Percentiles rank a stretch among this genome's conserved stretches.
Conservation (phyloP, 257 asterid species). For the Solanum ahanhuiri region DNA sequence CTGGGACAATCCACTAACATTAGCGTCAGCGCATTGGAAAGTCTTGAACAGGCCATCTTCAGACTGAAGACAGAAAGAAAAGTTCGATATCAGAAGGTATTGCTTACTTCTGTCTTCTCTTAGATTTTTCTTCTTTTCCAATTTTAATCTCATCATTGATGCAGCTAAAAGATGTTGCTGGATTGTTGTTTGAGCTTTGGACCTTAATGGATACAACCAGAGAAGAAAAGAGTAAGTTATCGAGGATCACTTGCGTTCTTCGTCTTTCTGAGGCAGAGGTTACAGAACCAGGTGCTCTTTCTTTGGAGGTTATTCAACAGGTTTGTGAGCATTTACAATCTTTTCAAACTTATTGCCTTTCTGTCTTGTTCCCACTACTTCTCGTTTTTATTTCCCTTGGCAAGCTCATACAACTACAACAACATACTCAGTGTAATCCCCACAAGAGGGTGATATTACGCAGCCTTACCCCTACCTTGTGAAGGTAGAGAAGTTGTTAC, state of each 20-base stretch:
- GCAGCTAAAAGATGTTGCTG: constrained; percentile 8
- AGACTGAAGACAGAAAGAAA: constrained; percentile 2
- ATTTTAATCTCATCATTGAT: neutral
- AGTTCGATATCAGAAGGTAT: constrained; percentile 1
- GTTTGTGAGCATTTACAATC: neutral
- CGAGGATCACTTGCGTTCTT: constrained; percentile 1
- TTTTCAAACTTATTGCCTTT: neutral
- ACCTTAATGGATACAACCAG: constrained; percentile 10
- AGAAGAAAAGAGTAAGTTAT: constrained; percentile 6
- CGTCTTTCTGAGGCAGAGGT: constrained; percentile 3
- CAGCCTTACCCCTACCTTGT: neutral
- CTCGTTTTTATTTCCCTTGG: neutral
- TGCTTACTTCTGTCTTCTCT: neutral
- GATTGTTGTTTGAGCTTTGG: constrained; percentile 8
- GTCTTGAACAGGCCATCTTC: neutral
- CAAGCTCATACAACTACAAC: neutral
- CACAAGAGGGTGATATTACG: neutral
- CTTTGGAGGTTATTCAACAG: constrained; percentile 4
- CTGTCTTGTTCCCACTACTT: neutral
- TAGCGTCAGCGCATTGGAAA: neutral
- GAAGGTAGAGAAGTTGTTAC: neutral
- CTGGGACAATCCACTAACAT: constrained; percentile 2
- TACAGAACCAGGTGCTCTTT: constrained; percentile 1
- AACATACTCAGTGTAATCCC: neutral
- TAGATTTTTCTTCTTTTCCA: neutral